phyloP scores from a whole-genome alignment of 2,329 filamentous ascomycete genomes.

The Xylaria sp. region DNA sequence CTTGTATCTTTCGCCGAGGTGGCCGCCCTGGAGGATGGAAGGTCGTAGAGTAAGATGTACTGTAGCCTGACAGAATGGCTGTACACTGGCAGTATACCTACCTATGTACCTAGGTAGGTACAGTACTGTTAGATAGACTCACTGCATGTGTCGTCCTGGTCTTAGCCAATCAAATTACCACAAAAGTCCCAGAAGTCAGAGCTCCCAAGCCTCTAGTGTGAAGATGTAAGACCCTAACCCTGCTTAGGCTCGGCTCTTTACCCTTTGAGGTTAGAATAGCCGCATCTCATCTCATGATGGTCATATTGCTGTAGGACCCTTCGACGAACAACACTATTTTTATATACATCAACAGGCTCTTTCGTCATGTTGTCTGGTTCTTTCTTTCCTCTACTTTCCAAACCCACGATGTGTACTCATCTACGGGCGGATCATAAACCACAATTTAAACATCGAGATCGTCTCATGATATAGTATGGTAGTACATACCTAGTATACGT shows the following conservation, averaged over 20 bases:
- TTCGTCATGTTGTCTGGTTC: neutral
- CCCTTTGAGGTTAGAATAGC: conserved; percentile 21
- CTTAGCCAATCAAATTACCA: conserved; percentile 8
- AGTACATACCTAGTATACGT: neutral
- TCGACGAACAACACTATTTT: too few species aligned
- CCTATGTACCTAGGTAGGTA: too few species aligned
- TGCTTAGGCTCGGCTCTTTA: neutral
- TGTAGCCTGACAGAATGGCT: neutral
- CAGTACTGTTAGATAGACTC: neutral
- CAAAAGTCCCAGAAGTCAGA: conserved; percentile 18
- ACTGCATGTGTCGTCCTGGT: neutral
- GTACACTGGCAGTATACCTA: neutral
- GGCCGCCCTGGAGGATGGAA: neutral
- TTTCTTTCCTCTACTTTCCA: neutral
- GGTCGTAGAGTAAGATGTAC: neutral
- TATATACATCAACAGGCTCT: neutral
- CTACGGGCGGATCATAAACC: neutral
- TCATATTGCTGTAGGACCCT: neutral
- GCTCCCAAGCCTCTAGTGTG: conserved; percentile 3
- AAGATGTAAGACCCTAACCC: neutral
- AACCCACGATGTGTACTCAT: neutral
- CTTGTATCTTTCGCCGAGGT: neutral
- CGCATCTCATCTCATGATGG: neutral
- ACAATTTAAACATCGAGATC: neutral
- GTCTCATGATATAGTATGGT: neutral